phyloP scores from a whole-genome alignment of 2,329 filamentous ascomycete genomes.

The Tolypocladium capitatum region DNA sequence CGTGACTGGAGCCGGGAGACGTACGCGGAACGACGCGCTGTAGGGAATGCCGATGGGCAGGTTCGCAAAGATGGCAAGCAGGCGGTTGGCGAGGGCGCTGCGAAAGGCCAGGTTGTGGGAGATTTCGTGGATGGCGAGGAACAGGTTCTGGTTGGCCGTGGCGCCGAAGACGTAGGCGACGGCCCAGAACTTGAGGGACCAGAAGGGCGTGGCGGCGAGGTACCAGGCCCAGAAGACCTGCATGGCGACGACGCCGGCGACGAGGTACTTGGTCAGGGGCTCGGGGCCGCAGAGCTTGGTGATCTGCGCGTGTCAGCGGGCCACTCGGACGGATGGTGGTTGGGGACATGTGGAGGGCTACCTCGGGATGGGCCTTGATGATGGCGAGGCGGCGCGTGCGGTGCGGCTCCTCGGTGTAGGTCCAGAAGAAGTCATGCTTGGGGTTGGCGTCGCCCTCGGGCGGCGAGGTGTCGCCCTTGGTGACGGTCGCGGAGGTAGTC shows the following conservation, averaged over 20 bases:
- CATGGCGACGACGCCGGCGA: slow-evolving; percentile 67
- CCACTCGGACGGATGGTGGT: not conserved
- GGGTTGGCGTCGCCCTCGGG: slow-evolving; percentile 7
- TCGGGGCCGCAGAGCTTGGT: slow-evolving; percentile 95
- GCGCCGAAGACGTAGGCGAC: slow-evolving; percentile 87
- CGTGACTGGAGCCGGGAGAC: too few relatives aligned
- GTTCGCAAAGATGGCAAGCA: slow-evolving; percentile 88
- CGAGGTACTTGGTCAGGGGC: slow-evolving; percentile 88
- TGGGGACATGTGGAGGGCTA: slow-evolving; percentile 17
- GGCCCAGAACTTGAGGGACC: slow-evolving; percentile 73
- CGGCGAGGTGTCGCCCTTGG: slow-evolving; percentile 11
- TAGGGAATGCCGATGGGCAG: slow-evolving; percentile 92
- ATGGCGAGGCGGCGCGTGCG: slow-evolving; percentile 81
- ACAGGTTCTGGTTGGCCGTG: slow-evolving; percentile 95
- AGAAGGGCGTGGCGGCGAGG: slow-evolving; percentile 63
- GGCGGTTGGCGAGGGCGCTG: slow-evolving; percentile 63
- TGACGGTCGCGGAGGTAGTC: slow-evolving; percentile 20
- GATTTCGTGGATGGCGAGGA: slow-evolving; percentile 97
- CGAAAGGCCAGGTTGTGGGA: slow-evolving; percentile 94
- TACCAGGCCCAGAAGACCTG: slow-evolving; percentile 68
- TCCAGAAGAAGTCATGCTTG: slow-evolving; percentile 74
- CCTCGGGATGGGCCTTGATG: slow-evolving; percentile 96
- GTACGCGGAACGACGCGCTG: slow-evolving; percentile 81
- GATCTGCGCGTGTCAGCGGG: slow-evolving; percentile 40
- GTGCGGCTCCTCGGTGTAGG: slow-evolving; percentile 96